Evolutionary conservation across 805 yeast genomes (phyloP), one percentile per base, ranked within the genome.

Genomic region (Hanseniaspora clermontiae): DNA sequence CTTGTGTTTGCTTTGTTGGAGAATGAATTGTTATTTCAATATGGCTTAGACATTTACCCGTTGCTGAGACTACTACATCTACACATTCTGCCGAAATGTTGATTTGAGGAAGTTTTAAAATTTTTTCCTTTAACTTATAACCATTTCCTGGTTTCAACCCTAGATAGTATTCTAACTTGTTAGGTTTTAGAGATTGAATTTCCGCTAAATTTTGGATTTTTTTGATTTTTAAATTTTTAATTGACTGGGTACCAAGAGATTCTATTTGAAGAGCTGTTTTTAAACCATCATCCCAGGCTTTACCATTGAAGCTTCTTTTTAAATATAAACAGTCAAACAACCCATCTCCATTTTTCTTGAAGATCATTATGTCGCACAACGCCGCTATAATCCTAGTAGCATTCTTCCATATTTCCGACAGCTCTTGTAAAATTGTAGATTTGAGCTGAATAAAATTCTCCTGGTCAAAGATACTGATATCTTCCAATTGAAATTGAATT

Each of bases 401-500:
- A 57, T 72, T 77, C 58, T 72, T 72, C 59, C 77, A 72, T 3
- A 75, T 68, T n/a, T 65, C 60, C 12, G 68, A 46, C 56, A 75
- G 77, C 54, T 80, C 83, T 37, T 74, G 72, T 7, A 68, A 61
- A 59, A 79, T 71, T 2, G 72, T 61, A 32, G 70, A 68, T 40
- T 70, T 73, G 15, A 71, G 64, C 49, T 72, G 73, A 32, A 59
- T 51, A 1, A 78, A 68, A 0, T 76, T 79, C 5, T 64, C 68
- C 56, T 70, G 75, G 3, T 61, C 61, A 0, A 82, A 82, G 53
- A 65, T 74, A 31, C 75, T 79, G 4, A 74, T 49, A 0, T 80
- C 79, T 1, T 81, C 78, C 9, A 79, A 65, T 52, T 77, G 81
- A 62, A 69, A 74, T 59, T 79, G 82, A 9, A 77, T 64, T 10